phyloP scores from a whole-genome alignment of 75 land plant genomes.

The Isoetes taiwanensis region DNA sequence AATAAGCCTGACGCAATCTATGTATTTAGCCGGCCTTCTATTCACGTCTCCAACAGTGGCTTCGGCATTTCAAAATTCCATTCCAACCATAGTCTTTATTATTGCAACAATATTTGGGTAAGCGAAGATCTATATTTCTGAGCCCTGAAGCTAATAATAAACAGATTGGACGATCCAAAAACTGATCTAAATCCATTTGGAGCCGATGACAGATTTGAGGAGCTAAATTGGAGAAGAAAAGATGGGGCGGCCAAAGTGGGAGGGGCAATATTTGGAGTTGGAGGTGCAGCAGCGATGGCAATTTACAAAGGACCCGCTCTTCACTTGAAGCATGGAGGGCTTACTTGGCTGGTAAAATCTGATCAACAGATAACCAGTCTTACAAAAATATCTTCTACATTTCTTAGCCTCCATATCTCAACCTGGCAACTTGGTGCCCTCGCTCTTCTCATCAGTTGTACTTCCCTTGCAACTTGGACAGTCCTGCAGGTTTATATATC shows the following conservation, averaged over 20 bases:
- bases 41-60: constrained; percentile 59
- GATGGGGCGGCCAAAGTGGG: constrained; percentile 66
- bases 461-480: constrained; percentile 52
- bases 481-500: too few relatives aligned
- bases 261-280: constrained; percentile 53
- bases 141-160: too few relatives aligned
- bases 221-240: constrained; percentile 33
- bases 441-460: constrained; percentile 34
- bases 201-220: constrained; percentile 40
- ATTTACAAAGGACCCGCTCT: constrained; percentile 68
- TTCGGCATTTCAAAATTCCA: constrained; percentile 41
- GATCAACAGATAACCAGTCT: constrained; percentile 10
- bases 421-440: constrained; percentile 15
- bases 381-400: neutral
- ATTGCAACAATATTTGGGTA: constrained; percentile 57
- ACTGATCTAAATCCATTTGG: constrained; percentile 24
- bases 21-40: constrained; percentile 14
- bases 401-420: neutral
- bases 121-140: constrained; percentile 20
- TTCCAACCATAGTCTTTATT: constrained; percentile 61
- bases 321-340: neutral
- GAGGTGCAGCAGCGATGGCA: constrained; percentile 66
- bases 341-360: constrained; percentile 12
- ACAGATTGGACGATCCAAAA: too few relatives aligned
- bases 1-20: constrained; percentile 26